These are phyloP conservation scores for Coemansia sp. DNA, from an alignment of 192 early-diverging fungal species.

Conservation along the genomic window DNA sequence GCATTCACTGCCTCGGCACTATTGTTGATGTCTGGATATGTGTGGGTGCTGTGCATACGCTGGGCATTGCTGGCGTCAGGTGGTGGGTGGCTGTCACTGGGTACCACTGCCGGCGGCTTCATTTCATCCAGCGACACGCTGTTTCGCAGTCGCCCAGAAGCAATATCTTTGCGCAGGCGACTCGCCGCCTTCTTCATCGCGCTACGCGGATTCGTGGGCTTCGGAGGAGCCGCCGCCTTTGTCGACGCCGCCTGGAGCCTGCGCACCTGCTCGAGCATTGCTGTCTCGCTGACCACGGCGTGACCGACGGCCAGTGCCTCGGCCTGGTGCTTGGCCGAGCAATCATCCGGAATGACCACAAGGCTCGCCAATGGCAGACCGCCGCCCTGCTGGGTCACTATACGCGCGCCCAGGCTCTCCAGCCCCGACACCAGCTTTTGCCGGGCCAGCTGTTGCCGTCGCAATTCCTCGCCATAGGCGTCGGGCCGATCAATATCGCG, in stretches of 20 bases:
- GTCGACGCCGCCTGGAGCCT: neutral
- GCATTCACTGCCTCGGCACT: neutral
- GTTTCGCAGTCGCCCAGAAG: conserved; percentile 10
- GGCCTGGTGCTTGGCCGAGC: conserved; percentile 4
- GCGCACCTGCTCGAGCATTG: conserved; percentile 13
- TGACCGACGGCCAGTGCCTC: conserved; percentile 4
- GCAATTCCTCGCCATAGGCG: conserved; percentile 28
- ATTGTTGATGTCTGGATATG: neutral
- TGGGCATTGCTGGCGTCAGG: too few relatives aligned
- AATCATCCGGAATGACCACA: conserved; percentile 18
- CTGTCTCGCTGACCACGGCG: conserved; percentile 22
- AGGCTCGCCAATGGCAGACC: conserved; percentile 2
- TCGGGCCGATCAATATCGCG: conserved; percentile 15
- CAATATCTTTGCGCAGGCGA: too few relatives aligned
- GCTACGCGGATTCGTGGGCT: too few relatives aligned
- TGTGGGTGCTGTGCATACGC: too few relatives aligned
- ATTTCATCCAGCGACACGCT: conserved; percentile 25
- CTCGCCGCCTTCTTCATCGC: too few relatives aligned
- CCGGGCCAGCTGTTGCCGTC: conserved; percentile 12
- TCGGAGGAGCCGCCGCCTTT: too few relatives aligned
- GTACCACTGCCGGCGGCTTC: too few relatives aligned
- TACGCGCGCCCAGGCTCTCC: conserved; percentile 8
- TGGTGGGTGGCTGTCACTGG: too few relatives aligned
- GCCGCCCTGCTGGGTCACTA: neutral
- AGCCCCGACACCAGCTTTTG: conserved; percentile 5